A percentile compares a stretch with the other conserved stretches of the same genome.
phyloP scores from a whole-genome alignment of 116 monocot genomes.

The Cymodocea nodosa region DNA sequence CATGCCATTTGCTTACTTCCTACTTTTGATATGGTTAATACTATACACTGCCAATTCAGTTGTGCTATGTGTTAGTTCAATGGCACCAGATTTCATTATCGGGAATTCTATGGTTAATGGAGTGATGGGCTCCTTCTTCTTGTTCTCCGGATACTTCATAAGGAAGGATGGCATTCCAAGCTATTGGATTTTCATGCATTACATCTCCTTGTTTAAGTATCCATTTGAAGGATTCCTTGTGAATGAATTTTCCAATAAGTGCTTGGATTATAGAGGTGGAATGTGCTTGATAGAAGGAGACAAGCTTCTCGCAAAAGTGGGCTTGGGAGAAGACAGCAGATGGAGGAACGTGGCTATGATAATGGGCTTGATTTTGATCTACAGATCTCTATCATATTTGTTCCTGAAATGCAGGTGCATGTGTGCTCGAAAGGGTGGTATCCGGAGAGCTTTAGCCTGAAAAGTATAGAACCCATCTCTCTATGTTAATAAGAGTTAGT shows the following conservation, averaged over 20 bases:
- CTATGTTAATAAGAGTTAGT: neutral
- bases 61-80: constrained; percentile 62
- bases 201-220: constrained; percentile 79
- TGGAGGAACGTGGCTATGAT: constrained; percentile 77
- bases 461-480: too few relatives aligned
- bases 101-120: constrained; percentile 73
- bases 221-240: constrained; percentile 79
- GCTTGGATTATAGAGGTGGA: constrained; percentile 38
- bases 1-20: constrained; percentile 36
- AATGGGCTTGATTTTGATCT: constrained; percentile 49
- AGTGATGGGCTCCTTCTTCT: constrained; percentile 75
- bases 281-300: constrained; percentile 48
- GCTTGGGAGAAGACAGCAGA: constrained; percentile 38
- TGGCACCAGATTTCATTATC: constrained; percentile 69
- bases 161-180: constrained; percentile 56
- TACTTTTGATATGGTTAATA: constrained; percentile 76
- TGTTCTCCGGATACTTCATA: constrained; percentile 94
- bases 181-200: constrained; percentile 94
- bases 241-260: constrained; percentile 68
- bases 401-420: constrained; percentile 52
- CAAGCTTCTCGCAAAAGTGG: constrained; percentile 42
- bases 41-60: constrained; percentile 91
- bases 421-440: constrained; percentile 39
- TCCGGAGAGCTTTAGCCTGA: constrained; percentile 20
- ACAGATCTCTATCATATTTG: constrained; percentile 56